Base-by-base conservation (phyloP, 1,284 basidiomycete genomes). In the Ganoderma lucidum region DNA sequence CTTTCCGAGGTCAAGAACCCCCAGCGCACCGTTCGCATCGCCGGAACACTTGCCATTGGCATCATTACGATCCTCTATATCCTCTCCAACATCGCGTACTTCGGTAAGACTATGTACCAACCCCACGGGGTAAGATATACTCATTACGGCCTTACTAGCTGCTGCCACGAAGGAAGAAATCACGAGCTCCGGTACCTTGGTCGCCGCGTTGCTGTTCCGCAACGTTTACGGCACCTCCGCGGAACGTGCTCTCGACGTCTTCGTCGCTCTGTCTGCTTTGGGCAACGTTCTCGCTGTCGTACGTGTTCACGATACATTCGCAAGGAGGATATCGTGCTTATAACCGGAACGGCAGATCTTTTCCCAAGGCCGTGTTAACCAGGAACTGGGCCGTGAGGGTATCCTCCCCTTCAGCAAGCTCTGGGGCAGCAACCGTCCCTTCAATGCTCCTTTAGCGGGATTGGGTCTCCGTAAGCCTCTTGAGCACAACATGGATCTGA, bases 1-100 rank as follows among this genome's bases (percentile, higher is more conserved):
- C 79, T 93, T 15, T 90, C 90, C n/a, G 90, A 93, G 75, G 83
- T 92, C 32, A 84, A 83, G 42, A 82, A 93, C 73, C 91, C 91
- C 5, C 83, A 91, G 2, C 83, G 84, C 30, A 93, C 91, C 0
- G 85, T 93, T 74, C 91, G 88, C 76, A 81, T 85, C 14, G 91
- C 91, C 0, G 90, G 86, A 2, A 90, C 91, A 0, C 76, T 91
- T 15, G 90, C 88, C 0, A 84, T 92, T 79, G 70, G 82, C 9
- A 81, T 83, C 41, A 86, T 90, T 6, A 83, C 86, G 0, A 74
- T 83, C 0, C 81, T 88, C 1, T 93, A 92, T 73, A 67, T 92
- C 23, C 81, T 86, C 15, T 86, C 90, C 59, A 93, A 93, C 72
- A 75, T 92, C 17, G 87, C 89, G 2, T 93, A 91, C 76, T 91